A percentile compares a stretch with the other conserved stretches of the same genome.
These are phyloP conservation scores for Nemania sp. DNA, from an alignment of 2,329 filamentous ascomycete genomes.

Conservation along the genomic window DNA sequence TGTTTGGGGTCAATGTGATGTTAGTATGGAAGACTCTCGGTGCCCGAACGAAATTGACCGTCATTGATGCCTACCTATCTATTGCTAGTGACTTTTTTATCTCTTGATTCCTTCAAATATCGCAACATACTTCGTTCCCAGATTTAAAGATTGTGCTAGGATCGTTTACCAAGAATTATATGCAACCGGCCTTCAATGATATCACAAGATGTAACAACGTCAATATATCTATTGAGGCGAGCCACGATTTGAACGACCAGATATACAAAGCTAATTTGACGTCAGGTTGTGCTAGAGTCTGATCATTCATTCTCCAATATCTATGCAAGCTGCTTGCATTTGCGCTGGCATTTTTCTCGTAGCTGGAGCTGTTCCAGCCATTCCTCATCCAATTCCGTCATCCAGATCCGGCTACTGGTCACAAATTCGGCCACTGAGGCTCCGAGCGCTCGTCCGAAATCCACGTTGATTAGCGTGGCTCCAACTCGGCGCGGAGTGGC, in stretches of 20 bases:
- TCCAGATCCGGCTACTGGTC: not conserved
- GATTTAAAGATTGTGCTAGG: no score
- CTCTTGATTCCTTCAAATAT: no score
- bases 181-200: no score
- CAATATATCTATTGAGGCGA: no score
- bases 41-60: no score
- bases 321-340: not conserved
- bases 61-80: no score
- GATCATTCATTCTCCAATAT: not conserved
- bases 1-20: not conserved
- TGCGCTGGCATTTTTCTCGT: not conserved
- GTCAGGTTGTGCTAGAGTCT: not conserved
- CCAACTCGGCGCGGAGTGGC: slow-evolving; percentile 19
- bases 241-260: no score
- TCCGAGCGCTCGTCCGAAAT: slow-evolving; percentile 10
- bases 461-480: slow-evolving; percentile 16
- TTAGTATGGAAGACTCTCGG: not conserved
- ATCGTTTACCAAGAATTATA: no score
- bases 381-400: not conserved
- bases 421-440: slow-evolving; percentile 17
- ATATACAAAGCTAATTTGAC: not conserved
- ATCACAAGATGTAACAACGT: no score
- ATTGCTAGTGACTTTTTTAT: no score
- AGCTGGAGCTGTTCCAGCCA: not conserved
- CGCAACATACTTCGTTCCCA: no score